Conservation (phyloP, 2,329 filamentous ascomycete genomes). For the Aspergillus pseudoterreus region DNA sequence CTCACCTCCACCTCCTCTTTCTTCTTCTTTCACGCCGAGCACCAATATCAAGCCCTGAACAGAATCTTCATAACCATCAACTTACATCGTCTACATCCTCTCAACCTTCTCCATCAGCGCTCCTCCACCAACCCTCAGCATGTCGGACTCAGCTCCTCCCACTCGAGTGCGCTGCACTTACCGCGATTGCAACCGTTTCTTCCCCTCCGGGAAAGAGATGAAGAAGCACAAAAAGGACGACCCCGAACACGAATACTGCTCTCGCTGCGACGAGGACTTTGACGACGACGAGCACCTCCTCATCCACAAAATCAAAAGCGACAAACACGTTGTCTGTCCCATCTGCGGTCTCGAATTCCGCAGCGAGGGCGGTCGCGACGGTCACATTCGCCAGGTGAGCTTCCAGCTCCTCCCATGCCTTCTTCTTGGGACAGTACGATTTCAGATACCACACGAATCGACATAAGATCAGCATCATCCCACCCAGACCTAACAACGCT, state of each 20-base stretch:
- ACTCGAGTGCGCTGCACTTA: constrained; percentile 44
- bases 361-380: constrained; percentile 48
- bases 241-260: constrained; percentile 40
- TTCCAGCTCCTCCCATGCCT: neutral
- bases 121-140: neutral
- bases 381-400: constrained; percentile 51
- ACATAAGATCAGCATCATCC: too few relatives aligned
- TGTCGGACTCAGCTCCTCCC: constrained; percentile 3
- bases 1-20: neutral
- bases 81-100: neutral
- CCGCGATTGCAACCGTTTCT: constrained; percentile 43
- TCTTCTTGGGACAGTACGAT: too few relatives aligned
- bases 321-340: constrained; percentile 52
- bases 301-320: constrained; percentile 47
- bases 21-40: neutral
- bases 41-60: too few relatives aligned
- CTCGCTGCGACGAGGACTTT: constrained; percentile 44
- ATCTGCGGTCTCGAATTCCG: constrained; percentile 56
- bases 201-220: constrained; percentile 46
- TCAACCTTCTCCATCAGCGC: neutral
- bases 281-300: constrained; percentile 42
- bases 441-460: too few relatives aligned
- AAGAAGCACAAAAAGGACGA: constrained; percentile 48
- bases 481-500: neutral
- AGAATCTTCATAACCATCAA: neutral